These are phyloP conservation scores for Balamuthia mandrillaris DNA, from an alignment of 208 protist species.

Conservation along the genomic window DNA sequence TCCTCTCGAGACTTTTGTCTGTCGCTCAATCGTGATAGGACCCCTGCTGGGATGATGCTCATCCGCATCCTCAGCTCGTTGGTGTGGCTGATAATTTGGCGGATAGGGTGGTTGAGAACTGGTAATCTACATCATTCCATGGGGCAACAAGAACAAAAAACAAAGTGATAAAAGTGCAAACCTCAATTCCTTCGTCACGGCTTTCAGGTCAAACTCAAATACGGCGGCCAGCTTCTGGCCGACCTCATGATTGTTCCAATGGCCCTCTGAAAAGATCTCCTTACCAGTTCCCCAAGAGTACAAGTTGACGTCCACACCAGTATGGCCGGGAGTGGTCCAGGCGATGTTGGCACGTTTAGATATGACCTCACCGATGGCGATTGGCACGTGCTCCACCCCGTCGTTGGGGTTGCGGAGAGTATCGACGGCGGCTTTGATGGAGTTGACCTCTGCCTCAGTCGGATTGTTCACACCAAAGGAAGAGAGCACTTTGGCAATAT, in stretches of 20 bases:
- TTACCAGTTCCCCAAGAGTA: conserved; percentile 12
- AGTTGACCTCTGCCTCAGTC: not conserved
- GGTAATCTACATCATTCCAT: too few species aligned
- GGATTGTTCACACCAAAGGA: too few species aligned
- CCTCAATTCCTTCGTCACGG: not conserved
- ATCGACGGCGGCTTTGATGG: not conserved
- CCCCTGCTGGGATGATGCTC: too few species aligned
- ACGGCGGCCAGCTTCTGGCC: not conserved
- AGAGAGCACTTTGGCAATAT: too few species aligned
- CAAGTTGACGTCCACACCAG: conserved; percentile 62
- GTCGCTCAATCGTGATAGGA: too few species aligned
- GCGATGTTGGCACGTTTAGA: conserved; percentile 30
- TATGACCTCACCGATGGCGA: conserved; percentile 36
- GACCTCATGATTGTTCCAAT: not conserved
- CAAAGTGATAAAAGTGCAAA: not conserved
- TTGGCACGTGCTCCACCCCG: not conserved
- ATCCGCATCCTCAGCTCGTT: too few species aligned
- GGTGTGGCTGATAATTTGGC: too few species aligned
- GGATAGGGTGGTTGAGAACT: too few species aligned
- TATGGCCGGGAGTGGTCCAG: conserved; percentile 57
- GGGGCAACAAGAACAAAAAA: too few species aligned
- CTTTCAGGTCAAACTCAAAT: not conserved
- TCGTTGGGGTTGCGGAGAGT: not conserved
- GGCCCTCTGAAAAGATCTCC: not conserved
- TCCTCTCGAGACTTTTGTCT: too few species aligned